Conservation (phyloP, 2,329 filamentous ascomycete species). For the Tolypocladium capitatum region DNA sequence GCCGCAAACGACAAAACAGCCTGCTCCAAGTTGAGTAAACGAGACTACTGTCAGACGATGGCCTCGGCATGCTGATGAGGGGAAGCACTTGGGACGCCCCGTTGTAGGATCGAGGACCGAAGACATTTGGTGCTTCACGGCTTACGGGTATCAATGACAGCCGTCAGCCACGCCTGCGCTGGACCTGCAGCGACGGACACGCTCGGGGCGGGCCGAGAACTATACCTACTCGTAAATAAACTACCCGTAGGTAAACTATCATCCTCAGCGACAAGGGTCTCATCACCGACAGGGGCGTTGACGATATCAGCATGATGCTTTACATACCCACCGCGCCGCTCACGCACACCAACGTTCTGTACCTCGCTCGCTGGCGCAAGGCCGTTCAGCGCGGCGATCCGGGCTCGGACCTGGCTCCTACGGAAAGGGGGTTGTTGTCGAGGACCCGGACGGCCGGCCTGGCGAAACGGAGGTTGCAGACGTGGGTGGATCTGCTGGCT, state of each 20-base stretch:
- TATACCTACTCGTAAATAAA: too few relatives aligned
- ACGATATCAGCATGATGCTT: conserved; percentile 34
- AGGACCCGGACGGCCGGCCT: conserved; percentile 34
- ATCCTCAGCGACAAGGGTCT: too few relatives aligned
- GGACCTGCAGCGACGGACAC: too few relatives aligned
- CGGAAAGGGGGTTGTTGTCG: conserved; percentile 32
- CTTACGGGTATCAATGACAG: too few relatives aligned
- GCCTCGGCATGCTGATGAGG: too few relatives aligned
- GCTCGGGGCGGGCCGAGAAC: too few relatives aligned
- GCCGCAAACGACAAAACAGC: neutral
- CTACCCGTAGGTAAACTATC: too few relatives aligned
- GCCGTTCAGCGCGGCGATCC: conserved; percentile 41
- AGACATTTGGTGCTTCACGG: too few relatives aligned
- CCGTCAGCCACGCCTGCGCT: too few relatives aligned
- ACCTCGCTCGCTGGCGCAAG: conserved; percentile 43
- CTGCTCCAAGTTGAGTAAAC: neutral
- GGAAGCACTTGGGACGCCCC: too few relatives aligned
- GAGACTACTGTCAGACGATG: too few relatives aligned
- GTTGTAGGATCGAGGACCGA: too few relatives aligned
- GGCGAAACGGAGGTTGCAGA: conserved; percentile 38
- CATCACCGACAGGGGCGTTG: conserved; percentile 6
- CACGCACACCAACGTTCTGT: conserved; percentile 44
- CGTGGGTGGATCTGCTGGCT: conserved; percentile 33
- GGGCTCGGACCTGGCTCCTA: conserved; percentile 41
- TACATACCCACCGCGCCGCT: conserved; percentile 42